These are phyloP conservation scores for Neocucurbitaria cava DNA, from an alignment of 2,329 filamentous ascomycete species.

Conservation along the genomic window DNA sequence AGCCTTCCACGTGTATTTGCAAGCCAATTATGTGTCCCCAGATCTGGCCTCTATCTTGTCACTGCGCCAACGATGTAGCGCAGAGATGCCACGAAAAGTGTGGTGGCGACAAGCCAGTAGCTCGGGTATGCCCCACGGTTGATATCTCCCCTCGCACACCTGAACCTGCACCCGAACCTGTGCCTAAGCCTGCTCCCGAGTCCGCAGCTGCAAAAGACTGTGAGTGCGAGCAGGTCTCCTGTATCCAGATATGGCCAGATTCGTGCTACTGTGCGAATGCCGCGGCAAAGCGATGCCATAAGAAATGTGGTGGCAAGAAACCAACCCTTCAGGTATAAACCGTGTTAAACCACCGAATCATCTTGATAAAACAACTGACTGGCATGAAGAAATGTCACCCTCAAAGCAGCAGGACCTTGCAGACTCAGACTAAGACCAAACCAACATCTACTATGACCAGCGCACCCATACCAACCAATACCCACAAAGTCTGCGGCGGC, in stretches of 20 bases:
- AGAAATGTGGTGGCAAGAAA: slow-evolving; percentile 35
- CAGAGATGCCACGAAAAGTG: slow-evolving; percentile 37
- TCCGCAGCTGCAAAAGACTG: slow-evolving; percentile 14
- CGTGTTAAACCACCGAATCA: no score
- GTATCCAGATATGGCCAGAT: slow-evolving; percentile 32
- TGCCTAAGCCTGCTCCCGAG: slow-evolving; percentile 3
- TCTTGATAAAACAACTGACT: background rate
- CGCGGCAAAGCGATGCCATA: slow-evolving; percentile 22
- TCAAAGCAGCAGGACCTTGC: background rate
- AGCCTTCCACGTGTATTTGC: slow-evolving; percentile 17
- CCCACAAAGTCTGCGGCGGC: slow-evolving; percentile 38
- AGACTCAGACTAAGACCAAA: background rate
- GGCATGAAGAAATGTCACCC: slow-evolving; percentile 4
- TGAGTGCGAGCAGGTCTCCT: slow-evolving; percentile 28
- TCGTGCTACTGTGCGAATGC: slow-evolving; percentile 40
- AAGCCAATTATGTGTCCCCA: slow-evolving; percentile 24
- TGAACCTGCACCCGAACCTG: slow-evolving; percentile 3
- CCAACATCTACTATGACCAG: background rate
- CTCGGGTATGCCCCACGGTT: slow-evolving; percentile 16
- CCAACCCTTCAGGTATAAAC: slow-evolving; percentile 15
- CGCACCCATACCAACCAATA: slow-evolving; percentile 5
- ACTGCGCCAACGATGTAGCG: slow-evolving; percentile 34
- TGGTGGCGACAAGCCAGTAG: slow-evolving; percentile 28
- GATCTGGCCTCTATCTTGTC: slow-evolving; percentile 36
- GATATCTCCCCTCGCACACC: slow-evolving; percentile 1